These are phyloP conservation scores for Paecilomyces sp. DNA, from an alignment of 2,329 filamentous ascomycete genomes.

Conservation along the genomic window DNA sequence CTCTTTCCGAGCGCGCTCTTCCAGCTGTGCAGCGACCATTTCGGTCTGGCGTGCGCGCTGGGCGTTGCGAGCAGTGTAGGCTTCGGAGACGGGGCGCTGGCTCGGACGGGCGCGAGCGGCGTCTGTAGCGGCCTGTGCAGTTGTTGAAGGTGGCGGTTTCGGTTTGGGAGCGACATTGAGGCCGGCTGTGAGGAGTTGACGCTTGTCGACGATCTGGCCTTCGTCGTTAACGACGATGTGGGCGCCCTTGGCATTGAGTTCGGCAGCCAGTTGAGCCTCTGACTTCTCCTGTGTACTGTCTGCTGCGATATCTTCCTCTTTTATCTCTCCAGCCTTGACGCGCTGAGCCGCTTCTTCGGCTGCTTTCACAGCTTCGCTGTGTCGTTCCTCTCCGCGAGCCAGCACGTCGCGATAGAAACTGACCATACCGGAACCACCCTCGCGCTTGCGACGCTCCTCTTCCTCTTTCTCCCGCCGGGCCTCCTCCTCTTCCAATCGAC, in stretches of 20 bases:
- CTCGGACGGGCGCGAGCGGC: slow-evolving; percentile 8
- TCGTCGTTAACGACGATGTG: slow-evolving; percentile 56
- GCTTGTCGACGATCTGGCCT: slow-evolving; percentile 57
- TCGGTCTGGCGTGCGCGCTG: slow-evolving; percentile 51
- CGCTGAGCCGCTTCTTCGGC: slow-evolving; percentile 38
- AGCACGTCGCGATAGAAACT: slow-evolving; percentile 56
- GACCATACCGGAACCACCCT: slow-evolving; percentile 47
- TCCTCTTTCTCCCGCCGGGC: slow-evolving; percentile 47
- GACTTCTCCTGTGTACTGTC: slow-evolving; percentile 34
- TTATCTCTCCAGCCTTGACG: slow-evolving; percentile 27
- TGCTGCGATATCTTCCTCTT: slow-evolving; percentile 17
- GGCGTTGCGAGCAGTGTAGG: slow-evolving; percentile 31
- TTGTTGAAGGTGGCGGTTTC: slow-evolving; percentile 24
- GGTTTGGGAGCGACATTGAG: slow-evolving; percentile 54
- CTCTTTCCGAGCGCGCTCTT: slow-evolving; percentile 47
- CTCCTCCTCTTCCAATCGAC: slow-evolving; percentile 53
- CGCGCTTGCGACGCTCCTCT: slow-evolving; percentile 41
- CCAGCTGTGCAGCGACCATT: slow-evolving; percentile 55
- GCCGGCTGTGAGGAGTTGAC: slow-evolving; percentile 55
- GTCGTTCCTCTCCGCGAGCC: slow-evolving; percentile 49
- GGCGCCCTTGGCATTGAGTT: slow-evolving; percentile 45
- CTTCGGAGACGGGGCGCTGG: slow-evolving; percentile 17
- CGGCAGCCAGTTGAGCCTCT: slow-evolving; percentile 49
- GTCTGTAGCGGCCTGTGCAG: slow-evolving; percentile 11
- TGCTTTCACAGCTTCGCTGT: slow-evolving; percentile 51